Conservation (phyloP, 306 rosid genomes). For the Acacia acuminata region DNA sequence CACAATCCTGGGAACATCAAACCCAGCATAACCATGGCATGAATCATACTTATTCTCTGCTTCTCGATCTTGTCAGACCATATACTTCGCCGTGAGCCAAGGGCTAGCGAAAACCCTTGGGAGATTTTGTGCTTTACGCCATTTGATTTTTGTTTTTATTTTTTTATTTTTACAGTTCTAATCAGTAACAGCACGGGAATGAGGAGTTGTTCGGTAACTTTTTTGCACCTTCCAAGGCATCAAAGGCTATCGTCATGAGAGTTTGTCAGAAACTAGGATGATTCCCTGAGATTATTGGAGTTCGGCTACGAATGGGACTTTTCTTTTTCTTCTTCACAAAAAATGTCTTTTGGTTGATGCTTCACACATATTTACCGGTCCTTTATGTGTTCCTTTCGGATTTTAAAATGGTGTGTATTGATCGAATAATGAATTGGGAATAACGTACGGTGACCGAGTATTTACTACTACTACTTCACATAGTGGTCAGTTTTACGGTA, state of each 20-base stretch:
- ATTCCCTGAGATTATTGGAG: constrained; percentile 10
- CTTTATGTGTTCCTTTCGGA: background rate
- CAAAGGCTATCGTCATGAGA: background rate
- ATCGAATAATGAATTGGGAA: constrained; percentile 26
- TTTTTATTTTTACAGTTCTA: background rate
- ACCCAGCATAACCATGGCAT: constrained; percentile 17
- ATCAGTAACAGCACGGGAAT: background rate
- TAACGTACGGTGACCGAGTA: constrained; percentile 37
- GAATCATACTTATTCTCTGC: constrained; percentile 23
- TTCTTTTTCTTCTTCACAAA: background rate
- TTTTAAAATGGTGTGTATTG: constrained; percentile 6
- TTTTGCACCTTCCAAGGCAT: constrained; percentile 13
- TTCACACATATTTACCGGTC: background rate
- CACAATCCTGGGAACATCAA: constrained; percentile 15
- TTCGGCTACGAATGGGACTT: background rate
- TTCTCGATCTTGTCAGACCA: background rate
- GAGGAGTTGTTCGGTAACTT: background rate
- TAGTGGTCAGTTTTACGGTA: constrained; percentile 14
- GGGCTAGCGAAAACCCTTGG: background rate
- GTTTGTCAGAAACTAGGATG: constrained; percentile 18
- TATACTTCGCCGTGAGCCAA: background rate
- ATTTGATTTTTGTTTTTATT: background rate
- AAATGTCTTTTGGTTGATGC: background rate
- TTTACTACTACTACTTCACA: constrained; percentile 12
- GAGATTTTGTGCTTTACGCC: background rate